Base-by-base conservation (phyloP, 805 yeast genomes). In the Schizosaccharomyces cryophilus region DNA sequence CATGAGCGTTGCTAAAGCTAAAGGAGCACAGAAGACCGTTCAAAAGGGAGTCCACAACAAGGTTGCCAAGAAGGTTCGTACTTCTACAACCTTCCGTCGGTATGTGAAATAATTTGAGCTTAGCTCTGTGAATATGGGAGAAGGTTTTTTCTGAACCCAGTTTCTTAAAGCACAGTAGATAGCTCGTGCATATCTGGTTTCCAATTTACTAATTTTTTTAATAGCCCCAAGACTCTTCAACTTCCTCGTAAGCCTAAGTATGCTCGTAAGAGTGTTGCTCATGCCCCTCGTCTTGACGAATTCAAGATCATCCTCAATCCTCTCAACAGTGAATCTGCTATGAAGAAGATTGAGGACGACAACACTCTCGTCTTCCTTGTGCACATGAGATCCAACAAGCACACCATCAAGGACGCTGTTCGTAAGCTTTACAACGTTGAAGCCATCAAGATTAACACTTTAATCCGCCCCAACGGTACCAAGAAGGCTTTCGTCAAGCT, bases 401-500 rank as follows among this genome's bases (percentile, higher is more conserved):
- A 84, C 80, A 97, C 90, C 81, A 93, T 93, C 82, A 90, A 89
- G 83, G 80, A 83, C 73, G 98, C 98, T 69, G 95, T 93, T 73
- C 90, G 93, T 84, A 95, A 88, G 79, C 83, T 93, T 74, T 93
- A 90, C 83, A 89, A 86, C 74, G 97, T 90, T 73, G 97, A 93
- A 69, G 93, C 85, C 70, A 79, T 77, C 73, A 80, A 86, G 78
- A 88, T 93, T 74, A 89, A 93, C 90, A 93, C 98, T 71, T 82
- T 93, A 77, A 79, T 93, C 74, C 87, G 95, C 81, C 96, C 98
- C 76, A 89, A 93, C 78, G 98, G 98, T 78, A 85, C 96, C 81
- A 93, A 93, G 87, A 93, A 93, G 84, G 98, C 98, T 75, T 93
- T 85, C 83, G 90, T 93, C 75, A 87, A 95, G 82, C 85, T 93